Evolutionary conservation across 2,329 filamentous ascomycete species (phyloP).

Genomic region (Knoxdaviesia capensis): DNA sequence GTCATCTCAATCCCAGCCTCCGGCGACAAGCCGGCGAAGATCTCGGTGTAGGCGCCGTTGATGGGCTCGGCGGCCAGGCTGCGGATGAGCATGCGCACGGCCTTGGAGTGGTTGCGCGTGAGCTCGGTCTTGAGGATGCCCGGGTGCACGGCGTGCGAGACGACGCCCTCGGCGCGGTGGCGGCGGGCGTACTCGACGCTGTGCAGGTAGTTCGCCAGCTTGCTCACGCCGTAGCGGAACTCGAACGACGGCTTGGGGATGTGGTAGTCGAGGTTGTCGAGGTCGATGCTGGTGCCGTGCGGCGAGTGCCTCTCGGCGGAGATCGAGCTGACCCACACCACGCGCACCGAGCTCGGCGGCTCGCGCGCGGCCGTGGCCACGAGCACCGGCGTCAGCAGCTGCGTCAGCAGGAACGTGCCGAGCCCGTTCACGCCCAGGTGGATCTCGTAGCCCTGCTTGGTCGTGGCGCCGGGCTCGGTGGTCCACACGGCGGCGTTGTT

Average conservation of each 20-base stretch:
- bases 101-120: constrained; percentile 10
- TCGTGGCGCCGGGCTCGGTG: constrained; percentile 18
- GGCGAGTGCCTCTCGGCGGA: too few species aligned
- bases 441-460: constrained; percentile 20
- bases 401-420: constrained; percentile 17
- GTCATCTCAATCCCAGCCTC: constrained; percentile 18
- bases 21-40: constrained; percentile 24
- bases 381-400: constrained; percentile 16
- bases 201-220: constrained; percentile 13
- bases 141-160: constrained; percentile 16
- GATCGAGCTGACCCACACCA: constrained; percentile 14
- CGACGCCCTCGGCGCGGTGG: constrained; percentile 10
- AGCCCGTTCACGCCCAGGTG: constrained; percentile 20
- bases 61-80: constrained; percentile 9
- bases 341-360: constrained; percentile 11
- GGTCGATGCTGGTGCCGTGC: too few species aligned
- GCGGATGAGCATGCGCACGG: constrained; percentile 6
- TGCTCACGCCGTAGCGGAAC: constrained; percentile 13
- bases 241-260: constrained; percentile 7
- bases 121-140: constrained; percentile 19
- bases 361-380: constrained; percentile 10
- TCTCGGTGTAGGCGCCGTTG: constrained; percentile 24
- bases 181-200: constrained; percentile 12
- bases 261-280: constrained; percentile 8
- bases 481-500: constrained; percentile 25